phyloP scores from a whole-genome alignment of 2,329 filamentous ascomycete genomes.

The Claviceps sorghi region DNA sequence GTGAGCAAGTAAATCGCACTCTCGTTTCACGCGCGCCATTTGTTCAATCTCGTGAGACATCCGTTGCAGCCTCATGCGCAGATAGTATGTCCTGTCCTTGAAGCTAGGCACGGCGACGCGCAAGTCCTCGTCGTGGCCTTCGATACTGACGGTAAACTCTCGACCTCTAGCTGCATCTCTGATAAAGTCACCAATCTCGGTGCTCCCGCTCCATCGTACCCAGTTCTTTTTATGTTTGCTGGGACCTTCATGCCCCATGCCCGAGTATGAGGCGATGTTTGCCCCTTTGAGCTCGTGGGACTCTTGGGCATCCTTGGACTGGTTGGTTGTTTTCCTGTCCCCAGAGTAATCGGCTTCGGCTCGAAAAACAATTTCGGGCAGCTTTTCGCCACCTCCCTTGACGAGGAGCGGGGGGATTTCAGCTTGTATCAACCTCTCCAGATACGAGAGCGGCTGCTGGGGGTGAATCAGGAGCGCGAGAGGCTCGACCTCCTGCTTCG shows the following conservation, averaged over 20 bases:
- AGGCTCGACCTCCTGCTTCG: constrained; percentile 47
- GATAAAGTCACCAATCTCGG: constrained; percentile 89
- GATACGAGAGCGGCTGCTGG: constrained; percentile 79
- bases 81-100: constrained; percentile 78
- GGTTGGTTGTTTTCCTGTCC: constrained; percentile 11
- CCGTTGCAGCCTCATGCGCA: constrained; percentile 61
- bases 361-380: constrained; percentile 63
- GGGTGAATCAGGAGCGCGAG: constrained; percentile 76
- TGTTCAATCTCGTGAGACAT: constrained; percentile 53
- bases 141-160: constrained; percentile 73
- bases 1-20: constrained; percentile 69
- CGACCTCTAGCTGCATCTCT: constrained; percentile 72
- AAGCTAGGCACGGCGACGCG: constrained; percentile 74
- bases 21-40: constrained; percentile 60
- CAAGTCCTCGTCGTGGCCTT: constrained; percentile 51
- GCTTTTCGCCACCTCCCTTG: constrained; percentile 49
- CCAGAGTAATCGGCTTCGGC: constrained; percentile 56
- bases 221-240: constrained; percentile 37
- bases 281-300: constrained; percentile 37
- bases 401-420: constrained; percentile 60
- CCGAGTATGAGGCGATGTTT: constrained; percentile 56
- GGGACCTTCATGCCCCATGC: constrained; percentile 47
- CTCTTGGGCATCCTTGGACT: constrained; percentile 9
- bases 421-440: constrained; percentile 77
- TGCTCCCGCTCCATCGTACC: constrained; percentile 77